Evolutionary conservation across 768 basidiomycete genomes (phyloP).

Genomic region (Leccinum disarticulatum): DNA sequence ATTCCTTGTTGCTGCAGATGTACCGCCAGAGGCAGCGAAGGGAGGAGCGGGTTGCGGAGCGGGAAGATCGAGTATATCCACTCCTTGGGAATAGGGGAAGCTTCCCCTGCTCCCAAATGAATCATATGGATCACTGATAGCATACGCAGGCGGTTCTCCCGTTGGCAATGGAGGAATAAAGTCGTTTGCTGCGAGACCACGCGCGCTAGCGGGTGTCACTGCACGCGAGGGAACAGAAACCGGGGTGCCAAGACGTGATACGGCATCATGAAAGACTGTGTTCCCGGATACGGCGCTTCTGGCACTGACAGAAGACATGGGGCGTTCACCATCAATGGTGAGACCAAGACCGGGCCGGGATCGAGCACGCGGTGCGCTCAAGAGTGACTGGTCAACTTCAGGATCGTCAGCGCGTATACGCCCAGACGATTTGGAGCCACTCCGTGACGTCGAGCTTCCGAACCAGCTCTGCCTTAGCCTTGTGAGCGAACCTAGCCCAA

Average conservation of each 20-base stretch:
- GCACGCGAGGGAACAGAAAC: constrained; percentile 43
- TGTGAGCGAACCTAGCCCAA: constrained; percentile 51
- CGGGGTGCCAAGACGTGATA: constrained; percentile 47
- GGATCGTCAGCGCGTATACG: constrained; percentile 40
- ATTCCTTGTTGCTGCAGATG: constrained; percentile 23
- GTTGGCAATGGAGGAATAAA: constrained; percentile 19
- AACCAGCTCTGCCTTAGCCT: constrained; percentile 64
- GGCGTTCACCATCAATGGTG: constrained; percentile 45
- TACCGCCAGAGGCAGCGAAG: constrained; percentile 43
- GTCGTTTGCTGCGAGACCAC: constrained; percentile 13
- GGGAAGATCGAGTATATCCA: constrained; percentile 56
- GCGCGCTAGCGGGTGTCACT: constrained; percentile 42
- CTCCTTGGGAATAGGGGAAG: constrained; percentile 27
- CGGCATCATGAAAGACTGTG: constrained; percentile 64
- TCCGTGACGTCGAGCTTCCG: constrained; percentile 32
- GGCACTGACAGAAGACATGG: constrained; percentile 56
- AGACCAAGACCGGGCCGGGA: constrained; percentile 38
- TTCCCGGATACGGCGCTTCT: constrained; percentile 52
- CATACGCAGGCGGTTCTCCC: constrained; percentile 33
- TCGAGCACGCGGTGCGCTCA: constrained; percentile 26
- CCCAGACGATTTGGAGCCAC: constrained; percentile 30
- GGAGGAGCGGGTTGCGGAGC: constrained; percentile 57
- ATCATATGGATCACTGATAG: constrained; percentile 31
- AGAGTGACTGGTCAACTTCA: constrained; percentile 44
- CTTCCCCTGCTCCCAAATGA: constrained; percentile 26